A percentile compares a stretch with the other conserved stretches of the same genome.
Evolutionary conservation across 129 eudicot species (phyloP).

Genomic region (Flaveria robusta): DNA sequence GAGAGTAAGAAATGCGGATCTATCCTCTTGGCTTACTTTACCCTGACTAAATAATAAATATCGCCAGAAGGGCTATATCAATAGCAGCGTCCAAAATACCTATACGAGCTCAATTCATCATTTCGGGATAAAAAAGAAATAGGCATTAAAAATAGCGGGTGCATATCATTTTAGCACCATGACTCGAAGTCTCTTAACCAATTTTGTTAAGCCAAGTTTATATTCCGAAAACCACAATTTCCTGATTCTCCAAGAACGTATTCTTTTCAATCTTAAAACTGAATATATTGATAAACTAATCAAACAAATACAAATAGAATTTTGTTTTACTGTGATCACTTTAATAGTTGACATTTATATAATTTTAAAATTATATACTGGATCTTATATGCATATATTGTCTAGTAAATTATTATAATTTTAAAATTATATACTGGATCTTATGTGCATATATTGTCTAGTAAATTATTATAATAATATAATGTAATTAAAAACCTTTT

Average conservation of each 20-base stretch:
- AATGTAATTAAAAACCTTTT: neutral
- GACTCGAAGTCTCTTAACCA: neutral
- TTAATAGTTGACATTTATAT: neutral
- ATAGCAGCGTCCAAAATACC: too few relatives aligned
- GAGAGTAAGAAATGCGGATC: neutral
- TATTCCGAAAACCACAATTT: slow-evolving; percentile 6
- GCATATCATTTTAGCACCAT: neutral
- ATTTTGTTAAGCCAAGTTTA: neutral
- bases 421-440: neutral
- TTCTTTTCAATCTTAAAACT: neutral
- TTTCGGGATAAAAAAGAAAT: too few relatives aligned
- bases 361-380: too few relatives aligned
- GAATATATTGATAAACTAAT: neutral
- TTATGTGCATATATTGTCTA: neutral
- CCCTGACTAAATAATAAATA: neutral
- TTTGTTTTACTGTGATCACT: neutral
- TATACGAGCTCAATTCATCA: too few relatives aligned
- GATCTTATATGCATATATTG: neutral
- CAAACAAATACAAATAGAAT: neutral
- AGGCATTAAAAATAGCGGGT: too few relatives aligned
- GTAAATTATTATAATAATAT: neutral
- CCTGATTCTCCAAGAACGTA: neutral
- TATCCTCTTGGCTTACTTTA: slow-evolving; percentile 1
- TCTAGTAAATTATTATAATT: neutral
- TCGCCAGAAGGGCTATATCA: too few relatives aligned